Percentiles rank a stretch among this genome's conserved stretches.
These are phyloP conservation scores for Rosa multiflora DNA, from an alignment of 306 rosid species.

Conservation along the genomic window DNA sequence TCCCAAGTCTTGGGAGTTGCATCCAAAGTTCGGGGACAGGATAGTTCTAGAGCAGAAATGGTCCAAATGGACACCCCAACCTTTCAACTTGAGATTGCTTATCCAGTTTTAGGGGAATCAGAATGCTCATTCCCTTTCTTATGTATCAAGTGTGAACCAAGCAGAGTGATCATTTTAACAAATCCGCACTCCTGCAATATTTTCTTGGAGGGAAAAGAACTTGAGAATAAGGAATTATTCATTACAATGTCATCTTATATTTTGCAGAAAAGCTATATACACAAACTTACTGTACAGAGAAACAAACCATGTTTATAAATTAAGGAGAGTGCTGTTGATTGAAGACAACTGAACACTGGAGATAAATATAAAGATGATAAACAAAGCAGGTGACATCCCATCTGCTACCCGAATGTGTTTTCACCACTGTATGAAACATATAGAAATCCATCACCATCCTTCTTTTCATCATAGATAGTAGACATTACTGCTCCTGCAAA, in stretches of 20 bases:
- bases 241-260: neutral
- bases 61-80: neutral
- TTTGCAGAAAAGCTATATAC: conserved; percentile 24
- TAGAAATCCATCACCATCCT: conserved; percentile 44
- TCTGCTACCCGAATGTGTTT: conserved; percentile 52
- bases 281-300: conserved; percentile 24
- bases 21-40: neutral
- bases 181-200: neutral
- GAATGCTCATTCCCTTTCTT: neutral
- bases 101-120: neutral
- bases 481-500: conserved; percentile 41
- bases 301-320: neutral
- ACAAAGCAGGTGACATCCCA: neutral
- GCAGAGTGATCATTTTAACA: neutral
- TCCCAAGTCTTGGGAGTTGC: neutral
- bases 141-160: neutral
- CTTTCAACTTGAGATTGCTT: neutral
- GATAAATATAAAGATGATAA: neutral
- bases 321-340: neutral
- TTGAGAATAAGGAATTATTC: neutral
- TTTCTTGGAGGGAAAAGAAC: neutral
- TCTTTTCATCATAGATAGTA: conserved; percentile 46
- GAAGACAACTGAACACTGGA: neutral
- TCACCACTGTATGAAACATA: conserved; percentile 51
- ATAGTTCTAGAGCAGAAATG: no score